These are phyloP conservation scores for Rhizophagus sp. DNA, from an alignment of 192 early-diverging fungal genomes.

Conservation along the genomic window DNA sequence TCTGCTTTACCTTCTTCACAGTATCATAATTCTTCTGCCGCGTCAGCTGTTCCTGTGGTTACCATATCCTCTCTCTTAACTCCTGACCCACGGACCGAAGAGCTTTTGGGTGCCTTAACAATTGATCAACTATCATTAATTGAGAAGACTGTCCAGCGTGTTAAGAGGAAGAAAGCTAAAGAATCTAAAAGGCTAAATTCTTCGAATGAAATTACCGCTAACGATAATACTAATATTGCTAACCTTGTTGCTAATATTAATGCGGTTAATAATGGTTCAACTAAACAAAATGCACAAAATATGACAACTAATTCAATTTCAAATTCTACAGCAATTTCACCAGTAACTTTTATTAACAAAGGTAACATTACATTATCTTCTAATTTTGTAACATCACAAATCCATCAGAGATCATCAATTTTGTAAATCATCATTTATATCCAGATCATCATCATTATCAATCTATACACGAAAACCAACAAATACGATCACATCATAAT, in stretches of 20 bases:
- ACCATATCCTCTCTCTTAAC: slow-evolving; percentile 21
- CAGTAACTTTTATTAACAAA: background rate
- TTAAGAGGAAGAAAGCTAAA: slow-evolving; percentile 22
- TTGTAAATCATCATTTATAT: background rate
- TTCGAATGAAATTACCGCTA: background rate
- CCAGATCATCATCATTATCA: slow-evolving; percentile 2
- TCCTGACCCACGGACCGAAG: slow-evolving; percentile 17
- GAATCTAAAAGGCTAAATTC: slow-evolving; percentile 17
- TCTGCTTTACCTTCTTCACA: background rate
- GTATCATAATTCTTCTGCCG: background rate
- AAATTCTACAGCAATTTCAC: background rate
- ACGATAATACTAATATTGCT: background rate
- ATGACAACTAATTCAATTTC: background rate
- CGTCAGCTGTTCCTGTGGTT: background rate
- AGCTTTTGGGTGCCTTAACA: slow-evolving; percentile 12
- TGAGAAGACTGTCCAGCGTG: slow-evolving; percentile 26
- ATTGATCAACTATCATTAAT: slow-evolving; percentile 20
- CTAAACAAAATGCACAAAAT: background rate
- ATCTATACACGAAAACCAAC: slow-evolving; percentile 6
- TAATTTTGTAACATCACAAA: background rate
- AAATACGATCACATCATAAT: background rate
- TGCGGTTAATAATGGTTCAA: background rate
- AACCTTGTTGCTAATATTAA: background rate
- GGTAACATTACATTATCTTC: background rate
- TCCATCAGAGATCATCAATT: slow-evolving; percentile 3